Evolutionary conservation across 2,329 filamentous ascomycete species (phyloP).

Genomic region (Xylariaceae sp.): DNA sequence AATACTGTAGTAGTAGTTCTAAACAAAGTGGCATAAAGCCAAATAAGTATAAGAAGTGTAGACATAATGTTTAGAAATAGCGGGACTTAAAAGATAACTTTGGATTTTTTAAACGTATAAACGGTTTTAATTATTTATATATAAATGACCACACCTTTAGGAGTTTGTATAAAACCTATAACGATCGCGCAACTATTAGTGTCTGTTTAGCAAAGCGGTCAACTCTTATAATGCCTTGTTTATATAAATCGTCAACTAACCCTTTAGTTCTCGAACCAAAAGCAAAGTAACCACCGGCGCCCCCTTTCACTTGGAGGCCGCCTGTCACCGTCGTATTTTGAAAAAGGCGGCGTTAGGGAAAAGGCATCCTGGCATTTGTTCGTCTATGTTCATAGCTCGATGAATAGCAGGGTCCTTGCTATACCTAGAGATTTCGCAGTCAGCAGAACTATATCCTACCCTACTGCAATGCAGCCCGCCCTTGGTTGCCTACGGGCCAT

Average conservation of each 20-base stretch:
- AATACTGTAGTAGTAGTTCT: neutral
- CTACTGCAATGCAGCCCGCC: neutral
- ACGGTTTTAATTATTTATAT: neutral
- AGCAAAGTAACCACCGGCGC: neutral
- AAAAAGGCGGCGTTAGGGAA: neutral
- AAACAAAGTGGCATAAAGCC: neutral
- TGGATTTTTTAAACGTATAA: neutral
- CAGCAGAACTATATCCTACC: neutral
- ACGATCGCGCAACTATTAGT: neutral
- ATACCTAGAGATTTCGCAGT: neutral
- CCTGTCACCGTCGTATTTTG: neutral
- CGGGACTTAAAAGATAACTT: neutral
- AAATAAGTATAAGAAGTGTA: neutral
- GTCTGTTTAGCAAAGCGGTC: neutral
- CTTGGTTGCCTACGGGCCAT: too few species aligned
- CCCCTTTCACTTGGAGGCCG: neutral
- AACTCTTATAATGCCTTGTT: neutral
- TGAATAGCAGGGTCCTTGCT: neutral
- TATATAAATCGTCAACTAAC: neutral
- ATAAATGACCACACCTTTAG: neutral
- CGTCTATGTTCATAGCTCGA: neutral
- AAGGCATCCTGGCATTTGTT: neutral
- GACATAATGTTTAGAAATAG: neutral
- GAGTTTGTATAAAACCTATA: neutral
- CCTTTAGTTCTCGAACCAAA: neutral